Conservation (phyloP, 2,329 filamentous ascomycete genomes). For the Didymella pinodella region DNA sequence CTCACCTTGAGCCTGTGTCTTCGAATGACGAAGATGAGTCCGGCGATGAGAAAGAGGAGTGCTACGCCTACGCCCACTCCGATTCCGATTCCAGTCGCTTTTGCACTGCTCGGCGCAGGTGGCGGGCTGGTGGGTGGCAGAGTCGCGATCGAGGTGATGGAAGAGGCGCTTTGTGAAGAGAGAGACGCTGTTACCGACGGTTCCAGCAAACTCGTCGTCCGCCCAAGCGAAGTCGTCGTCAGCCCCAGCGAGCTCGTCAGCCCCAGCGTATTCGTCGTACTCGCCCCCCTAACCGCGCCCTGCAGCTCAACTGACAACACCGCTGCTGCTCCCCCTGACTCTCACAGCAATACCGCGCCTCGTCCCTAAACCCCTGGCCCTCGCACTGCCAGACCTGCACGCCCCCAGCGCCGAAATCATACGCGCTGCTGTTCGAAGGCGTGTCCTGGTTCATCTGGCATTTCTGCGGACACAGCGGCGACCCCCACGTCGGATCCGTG, state of each 20-base stretch:
- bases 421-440: conserved; percentile 10
- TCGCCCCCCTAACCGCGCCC: conserved; percentile 2
- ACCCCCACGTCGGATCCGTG: conserved; percentile 20
- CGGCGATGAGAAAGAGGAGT: background rate
- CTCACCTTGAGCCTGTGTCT: background rate
- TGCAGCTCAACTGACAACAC: conserved; percentile 22
- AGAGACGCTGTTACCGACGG: background rate
- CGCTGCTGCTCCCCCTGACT: conserved; percentile 19
- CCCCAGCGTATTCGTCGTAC: background rate
- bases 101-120: background rate
- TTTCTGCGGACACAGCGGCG: conserved; percentile 20
- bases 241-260: no score
- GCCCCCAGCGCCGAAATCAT: conserved; percentile 21
- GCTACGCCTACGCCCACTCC: background rate
- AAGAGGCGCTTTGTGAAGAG: background rate
- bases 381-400: conserved; percentile 26
- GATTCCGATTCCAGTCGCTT: background rate
- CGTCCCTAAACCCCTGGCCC: conserved; percentile 18
- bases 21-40: background rate
- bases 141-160: no score
- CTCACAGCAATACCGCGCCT: conserved; percentile 26
- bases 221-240: no score
- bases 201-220: no score
- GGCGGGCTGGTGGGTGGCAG: no score
- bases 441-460: conserved; percentile 10